phyloP scores from a whole-genome alignment of 257 asterid genomes.

The Penstemon barbatus region DNA sequence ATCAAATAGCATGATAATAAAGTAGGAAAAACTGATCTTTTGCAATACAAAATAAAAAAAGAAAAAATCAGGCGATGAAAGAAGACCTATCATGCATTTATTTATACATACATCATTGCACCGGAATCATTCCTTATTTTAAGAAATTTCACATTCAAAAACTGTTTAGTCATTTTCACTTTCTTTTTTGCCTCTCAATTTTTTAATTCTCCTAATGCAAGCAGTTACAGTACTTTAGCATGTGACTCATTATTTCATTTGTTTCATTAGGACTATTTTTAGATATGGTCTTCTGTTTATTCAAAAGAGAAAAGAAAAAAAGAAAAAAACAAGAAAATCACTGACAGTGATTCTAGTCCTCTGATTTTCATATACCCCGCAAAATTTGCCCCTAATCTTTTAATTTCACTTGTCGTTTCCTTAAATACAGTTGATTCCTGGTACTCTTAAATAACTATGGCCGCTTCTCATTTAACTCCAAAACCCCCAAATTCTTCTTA shows the following conservation, averaged over 20 bases:
- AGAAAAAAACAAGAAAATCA: slow-evolving; percentile 26
- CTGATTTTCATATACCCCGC: slow-evolving; percentile 36
- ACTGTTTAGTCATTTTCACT: background rate
- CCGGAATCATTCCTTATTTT: background rate
- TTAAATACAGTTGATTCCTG: slow-evolving; percentile 40
- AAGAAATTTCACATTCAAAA: background rate
- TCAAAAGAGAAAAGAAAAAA: background rate
- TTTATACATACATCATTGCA: background rate
- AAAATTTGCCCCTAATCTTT: slow-evolving; percentile 35
- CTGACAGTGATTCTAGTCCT: slow-evolving; percentile 34
- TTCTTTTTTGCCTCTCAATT: background rate
- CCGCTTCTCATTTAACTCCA: slow-evolving; percentile 29
- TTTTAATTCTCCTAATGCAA: background rate
- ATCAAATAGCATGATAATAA: too few relatives aligned
- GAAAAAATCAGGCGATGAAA: background rate
- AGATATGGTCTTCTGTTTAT: too few relatives aligned
- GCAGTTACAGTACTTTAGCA: slow-evolving; percentile 15
- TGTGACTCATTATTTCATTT: slow-evolving; percentile 3
- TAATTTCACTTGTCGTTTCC: slow-evolving; percentile 39
- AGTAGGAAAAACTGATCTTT: too few relatives aligned
- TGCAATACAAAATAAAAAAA: too few relatives aligned
- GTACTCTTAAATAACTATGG: slow-evolving; percentile 38
- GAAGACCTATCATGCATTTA: background rate
- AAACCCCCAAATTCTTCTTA: slow-evolving; percentile 10
- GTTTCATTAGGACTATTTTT: background rate